These are phyloP conservation scores for Paradendryphiella salina DNA, from an alignment of 2,329 filamentous ascomycete species.

Conservation along the genomic window DNA sequence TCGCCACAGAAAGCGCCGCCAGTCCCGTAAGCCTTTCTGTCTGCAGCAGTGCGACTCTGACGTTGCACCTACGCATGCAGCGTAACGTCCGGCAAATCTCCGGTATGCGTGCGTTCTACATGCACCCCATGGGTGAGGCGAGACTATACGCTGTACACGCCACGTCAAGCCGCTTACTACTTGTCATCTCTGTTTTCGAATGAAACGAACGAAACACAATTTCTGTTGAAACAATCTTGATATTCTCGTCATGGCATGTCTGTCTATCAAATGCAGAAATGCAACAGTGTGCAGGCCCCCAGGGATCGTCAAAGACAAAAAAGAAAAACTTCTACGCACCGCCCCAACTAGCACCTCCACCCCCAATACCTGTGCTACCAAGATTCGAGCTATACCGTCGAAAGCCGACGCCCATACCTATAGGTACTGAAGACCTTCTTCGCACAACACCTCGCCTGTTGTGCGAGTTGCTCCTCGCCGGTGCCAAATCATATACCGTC, in stretches of 20 bases:
- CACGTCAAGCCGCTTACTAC: no score
- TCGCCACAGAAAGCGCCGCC: background rate
- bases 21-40: background rate
- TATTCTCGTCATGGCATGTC: no score
- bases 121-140: no score
- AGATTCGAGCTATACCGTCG: slow-evolving; percentile 52
- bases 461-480: slow-evolving; percentile 34
- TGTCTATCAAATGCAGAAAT: no score
- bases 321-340: slow-evolving; percentile 18
- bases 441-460: slow-evolving; percentile 39
- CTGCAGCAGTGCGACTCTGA: background rate
- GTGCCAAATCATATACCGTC: slow-evolving; percentile 17
- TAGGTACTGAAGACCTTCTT: slow-evolving; percentile 49
- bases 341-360: slow-evolving; percentile 42
- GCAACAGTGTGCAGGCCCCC: background rate
- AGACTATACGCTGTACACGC: no score
- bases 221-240: no score
- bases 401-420: slow-evolving; percentile 53
- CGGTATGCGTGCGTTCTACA: background rate
- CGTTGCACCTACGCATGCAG: background rate
- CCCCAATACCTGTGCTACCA: slow-evolving; percentile 45
- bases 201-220: no score
- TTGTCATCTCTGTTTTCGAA: no score
- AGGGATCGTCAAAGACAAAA: background rate
- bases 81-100: background rate